These are phyloP conservation scores for Daedaleopsis nitida DNA, from an alignment of 768 basidiomycete genomes.

Conservation along the genomic window DNA sequence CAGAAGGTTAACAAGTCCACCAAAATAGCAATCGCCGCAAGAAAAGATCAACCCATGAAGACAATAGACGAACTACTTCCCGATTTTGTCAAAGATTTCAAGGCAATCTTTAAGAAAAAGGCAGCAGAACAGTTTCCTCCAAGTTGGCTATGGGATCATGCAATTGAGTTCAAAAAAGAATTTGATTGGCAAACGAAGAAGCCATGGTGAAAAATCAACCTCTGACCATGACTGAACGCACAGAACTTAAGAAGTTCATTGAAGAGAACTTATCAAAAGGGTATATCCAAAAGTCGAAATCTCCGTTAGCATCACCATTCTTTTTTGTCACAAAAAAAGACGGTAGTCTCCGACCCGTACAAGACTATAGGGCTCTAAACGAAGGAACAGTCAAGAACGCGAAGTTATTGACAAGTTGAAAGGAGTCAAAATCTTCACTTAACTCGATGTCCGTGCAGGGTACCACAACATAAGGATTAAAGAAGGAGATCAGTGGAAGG, in stretches of 20 bases:
- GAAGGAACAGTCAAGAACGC: slow-evolving; percentile 35
- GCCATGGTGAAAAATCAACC: slow-evolving; percentile 16
- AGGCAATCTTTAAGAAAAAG: slow-evolving; percentile 30
- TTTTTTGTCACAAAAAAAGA: slow-evolving; percentile 35
- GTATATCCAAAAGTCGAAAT: slow-evolving; percentile 22
- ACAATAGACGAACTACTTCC: slow-evolving; percentile 9
- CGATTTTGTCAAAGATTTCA: slow-evolving; percentile 29
- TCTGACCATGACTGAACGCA: slow-evolving; percentile 12
- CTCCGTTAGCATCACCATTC: slow-evolving; percentile 28
- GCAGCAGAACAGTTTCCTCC: slow-evolving; percentile 33
- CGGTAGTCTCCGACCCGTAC: slow-evolving; percentile 22
- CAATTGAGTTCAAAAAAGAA: slow-evolving; percentile 35
- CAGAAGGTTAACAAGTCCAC: neutral
- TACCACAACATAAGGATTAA: slow-evolving; percentile 41
- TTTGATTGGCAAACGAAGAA: slow-evolving; percentile 16
- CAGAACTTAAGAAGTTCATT: slow-evolving; percentile 22
- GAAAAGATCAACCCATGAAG: neutral
- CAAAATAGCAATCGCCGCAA: neutral
- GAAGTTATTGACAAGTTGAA: slow-evolving; percentile 28
- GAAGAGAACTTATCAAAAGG: slow-evolving; percentile 25
- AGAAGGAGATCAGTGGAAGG: slow-evolving; percentile 46
- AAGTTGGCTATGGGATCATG: slow-evolving; percentile 35
- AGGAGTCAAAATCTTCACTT: slow-evolving; percentile 29
- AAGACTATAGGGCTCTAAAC: slow-evolving; percentile 36
- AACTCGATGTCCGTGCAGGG: slow-evolving; percentile 33